Evolutionary conservation across 192 early-diverging fungal genomes (phyloP).

Genomic region (Hyaloraphidium curvatum): DNA sequence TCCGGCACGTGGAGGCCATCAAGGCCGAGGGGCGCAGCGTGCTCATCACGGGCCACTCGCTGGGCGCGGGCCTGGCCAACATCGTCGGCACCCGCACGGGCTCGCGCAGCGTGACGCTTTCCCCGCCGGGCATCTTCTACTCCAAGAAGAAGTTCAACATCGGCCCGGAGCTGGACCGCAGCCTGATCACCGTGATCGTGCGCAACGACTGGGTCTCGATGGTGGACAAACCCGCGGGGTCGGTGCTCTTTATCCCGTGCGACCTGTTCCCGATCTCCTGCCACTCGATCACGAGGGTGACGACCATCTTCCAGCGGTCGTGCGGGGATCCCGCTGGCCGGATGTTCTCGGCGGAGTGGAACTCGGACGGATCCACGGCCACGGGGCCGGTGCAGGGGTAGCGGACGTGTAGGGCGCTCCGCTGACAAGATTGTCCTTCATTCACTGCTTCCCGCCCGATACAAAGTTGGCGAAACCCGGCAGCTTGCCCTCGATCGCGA

Average conservation of each 20-base stretch:
- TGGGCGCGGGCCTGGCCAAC: neutral
- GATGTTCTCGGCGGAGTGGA: neutral
- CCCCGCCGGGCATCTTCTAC: neutral
- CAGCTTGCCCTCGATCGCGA: too few relatives aligned
- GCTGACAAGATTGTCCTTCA: too few relatives aligned
- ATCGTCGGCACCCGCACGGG: neutral
- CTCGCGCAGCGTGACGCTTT: neutral
- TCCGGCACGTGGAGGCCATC: too few relatives aligned
- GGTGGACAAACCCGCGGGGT: neutral
- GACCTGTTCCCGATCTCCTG: neutral
- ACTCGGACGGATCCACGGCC: too few relatives aligned
- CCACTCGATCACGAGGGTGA: neutral
- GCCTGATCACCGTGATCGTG: neutral
- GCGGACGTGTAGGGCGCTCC: too few relatives aligned
- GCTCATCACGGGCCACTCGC: neutral
- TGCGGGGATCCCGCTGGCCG: neutral
- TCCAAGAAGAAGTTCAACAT: neutral
- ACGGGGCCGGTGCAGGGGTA: too few relatives aligned
- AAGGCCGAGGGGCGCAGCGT: too few relatives aligned
- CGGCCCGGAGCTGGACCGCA: neutral
- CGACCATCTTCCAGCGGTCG: neutral
- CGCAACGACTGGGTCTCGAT: neutral
- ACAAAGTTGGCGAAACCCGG: too few relatives aligned
- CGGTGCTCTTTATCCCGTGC: neutral
- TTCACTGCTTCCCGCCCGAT: too few relatives aligned